A percentile compares a stretch with the other conserved stretches of the same genome.
These are phyloP conservation scores for Kurtzmaniella quercitrusa DNA, from an alignment of 1,139 yeast species.

Conservation along the genomic window DNA sequence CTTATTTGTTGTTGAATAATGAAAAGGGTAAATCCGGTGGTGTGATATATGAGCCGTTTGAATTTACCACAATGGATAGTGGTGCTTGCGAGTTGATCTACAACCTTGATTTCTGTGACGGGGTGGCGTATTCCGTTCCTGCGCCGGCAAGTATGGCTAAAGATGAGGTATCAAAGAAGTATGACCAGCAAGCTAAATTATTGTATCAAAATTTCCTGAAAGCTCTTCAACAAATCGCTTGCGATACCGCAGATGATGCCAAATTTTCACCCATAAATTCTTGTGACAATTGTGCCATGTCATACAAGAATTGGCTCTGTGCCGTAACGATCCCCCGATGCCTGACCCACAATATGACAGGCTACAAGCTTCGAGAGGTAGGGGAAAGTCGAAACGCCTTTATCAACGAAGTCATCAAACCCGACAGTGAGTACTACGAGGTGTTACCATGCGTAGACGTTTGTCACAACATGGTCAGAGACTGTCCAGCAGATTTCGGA, in stretches of 20 bases:
- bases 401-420: conserved; percentile 53
- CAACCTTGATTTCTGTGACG: conserved; percentile 70
- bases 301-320: conserved; percentile 88
- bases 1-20: conserved; percentile 54
- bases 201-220: conserved; percentile 65
- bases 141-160: conserved; percentile 32
- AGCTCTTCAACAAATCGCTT: conserved; percentile 72
- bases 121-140: conserved; percentile 89
- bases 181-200: conserved; percentile 59
- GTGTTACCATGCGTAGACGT: conserved; percentile 81
- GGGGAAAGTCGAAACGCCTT: conserved; percentile 60
- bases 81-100: conserved; percentile 70
- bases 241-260: conserved; percentile 69
- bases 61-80: conserved; percentile 55
- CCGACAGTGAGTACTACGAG: conserved; percentile 65
- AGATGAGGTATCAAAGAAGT: conserved; percentile 30
- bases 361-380: conserved; percentile 43
- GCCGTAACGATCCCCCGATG: conserved; percentile 90
- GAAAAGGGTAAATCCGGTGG: conserved; percentile 49
- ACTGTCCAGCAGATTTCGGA: conserved; percentile 76
- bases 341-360: conserved; percentile 43
- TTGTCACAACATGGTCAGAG: conserved; percentile 73
- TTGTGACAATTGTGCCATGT: conserved; percentile 66
- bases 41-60: conserved; percentile 53
- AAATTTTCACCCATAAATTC: conserved; percentile 68